Conservation (phyloP, 441 rosid genomes). For the Arabidopsis hybrid region DNA sequence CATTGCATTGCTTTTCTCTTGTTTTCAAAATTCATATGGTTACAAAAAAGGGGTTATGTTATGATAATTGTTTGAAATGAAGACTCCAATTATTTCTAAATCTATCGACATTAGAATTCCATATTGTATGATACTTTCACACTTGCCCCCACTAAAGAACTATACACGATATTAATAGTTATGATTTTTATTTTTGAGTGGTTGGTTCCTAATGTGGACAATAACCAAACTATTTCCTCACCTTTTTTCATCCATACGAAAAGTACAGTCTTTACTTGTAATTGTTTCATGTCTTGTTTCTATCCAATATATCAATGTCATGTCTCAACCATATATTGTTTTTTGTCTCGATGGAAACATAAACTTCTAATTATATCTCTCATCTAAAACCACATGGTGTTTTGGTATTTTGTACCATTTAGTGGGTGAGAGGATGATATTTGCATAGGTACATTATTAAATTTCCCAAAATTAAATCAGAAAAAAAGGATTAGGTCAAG, state of each 20-base stretch:
- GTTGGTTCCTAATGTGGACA: slow-evolving; percentile 45
- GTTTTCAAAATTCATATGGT: slow-evolving; percentile 5
- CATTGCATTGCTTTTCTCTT: slow-evolving; percentile 37
- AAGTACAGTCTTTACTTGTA: slow-evolving; percentile 39
- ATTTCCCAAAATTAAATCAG: background rate
- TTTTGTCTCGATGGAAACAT: slow-evolving; percentile 32
- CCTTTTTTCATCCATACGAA: slow-evolving; percentile 38
- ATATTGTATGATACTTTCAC: slow-evolving; percentile 19
- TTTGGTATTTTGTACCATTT: slow-evolving; percentile 36
- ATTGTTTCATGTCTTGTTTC: slow-evolving; percentile 42
- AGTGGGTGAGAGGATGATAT: slow-evolving; percentile 36
- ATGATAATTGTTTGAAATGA: slow-evolving; percentile 22
- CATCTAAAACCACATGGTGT: slow-evolving; percentile 35
- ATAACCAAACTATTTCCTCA: slow-evolving; percentile 38
- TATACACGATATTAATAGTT: slow-evolving; percentile 30
- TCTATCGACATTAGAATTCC: slow-evolving; percentile 10
- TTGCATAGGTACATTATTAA: slow-evolving; percentile 3
- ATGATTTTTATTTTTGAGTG: slow-evolving; percentile 17
- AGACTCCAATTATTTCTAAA: slow-evolving; percentile 1
- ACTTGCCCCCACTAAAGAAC: slow-evolving; percentile 41
- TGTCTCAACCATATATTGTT: slow-evolving; percentile 31
- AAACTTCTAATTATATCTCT: slow-evolving; percentile 35
- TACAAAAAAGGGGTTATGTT: background rate
- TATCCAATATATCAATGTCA: slow-evolving; percentile 43
- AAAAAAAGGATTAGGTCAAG: slow-evolving; percentile 18